A percentile compares a stretch with the other conserved stretches of the same genome.
phyloP scores from a whole-genome alignment of 805 yeast genomes.

The Grigorovia yakushimaensis region DNA sequence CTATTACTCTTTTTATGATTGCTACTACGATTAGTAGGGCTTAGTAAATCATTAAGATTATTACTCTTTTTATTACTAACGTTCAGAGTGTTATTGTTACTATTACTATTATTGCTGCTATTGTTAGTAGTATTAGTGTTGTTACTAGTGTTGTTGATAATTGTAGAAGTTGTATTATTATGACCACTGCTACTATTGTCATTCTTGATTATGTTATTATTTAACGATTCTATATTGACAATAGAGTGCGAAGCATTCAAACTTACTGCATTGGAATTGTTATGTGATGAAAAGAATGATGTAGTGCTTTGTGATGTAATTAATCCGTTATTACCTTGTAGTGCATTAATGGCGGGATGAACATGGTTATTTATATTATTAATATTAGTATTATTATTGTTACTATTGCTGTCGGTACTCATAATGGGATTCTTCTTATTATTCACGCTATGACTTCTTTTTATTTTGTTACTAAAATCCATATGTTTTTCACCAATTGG shows the following conservation, averaged over 20 bases:
- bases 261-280: not conserved
- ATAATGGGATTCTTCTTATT: constrained; percentile 9
- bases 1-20: not conserved
- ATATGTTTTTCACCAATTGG: constrained; percentile 57
- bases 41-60: not conserved
- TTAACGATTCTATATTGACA: not conserved
- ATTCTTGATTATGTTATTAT: not conserved
- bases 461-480: constrained; percentile 17
- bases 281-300: not conserved
- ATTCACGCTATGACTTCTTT: constrained; percentile 17
- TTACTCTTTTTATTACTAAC: not conserved
- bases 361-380: not conserved
- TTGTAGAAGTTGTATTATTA: not conserved
- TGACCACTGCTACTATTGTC: not conserved
- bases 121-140: not conserved
- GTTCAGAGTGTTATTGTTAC: not conserved
- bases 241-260: not conserved
- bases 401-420: not conserved
- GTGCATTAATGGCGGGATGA: not conserved
- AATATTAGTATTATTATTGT: not conserved
- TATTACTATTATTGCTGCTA: not conserved
- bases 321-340: not conserved
- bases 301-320: not conserved
- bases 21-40: not conserved
- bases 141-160: not conserved